Conservation (phyloP, 2,329 filamentous ascomycete species). For the Neocatenulostroma microsporum region DNA sequence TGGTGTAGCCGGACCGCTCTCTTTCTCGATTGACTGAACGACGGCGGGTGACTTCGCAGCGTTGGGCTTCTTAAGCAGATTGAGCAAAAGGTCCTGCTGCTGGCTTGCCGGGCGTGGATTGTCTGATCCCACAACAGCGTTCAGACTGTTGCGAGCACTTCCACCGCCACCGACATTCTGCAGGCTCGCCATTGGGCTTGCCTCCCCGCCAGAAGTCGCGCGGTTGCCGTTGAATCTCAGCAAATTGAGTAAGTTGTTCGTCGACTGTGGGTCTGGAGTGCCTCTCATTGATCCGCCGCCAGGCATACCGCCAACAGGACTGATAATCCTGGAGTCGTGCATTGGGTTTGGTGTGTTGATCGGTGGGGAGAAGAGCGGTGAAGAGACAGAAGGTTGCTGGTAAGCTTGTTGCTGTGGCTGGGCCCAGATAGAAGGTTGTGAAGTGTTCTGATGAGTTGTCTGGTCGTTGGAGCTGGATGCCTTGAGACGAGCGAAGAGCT, state of each 20-base stretch:
- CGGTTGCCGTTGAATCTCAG: conserved; percentile 50
- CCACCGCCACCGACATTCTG: conserved; percentile 24
- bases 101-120: too few relatives aligned
- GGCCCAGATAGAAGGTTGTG: conserved; percentile 11
- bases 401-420: conserved; percentile 32
- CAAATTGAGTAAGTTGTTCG: conserved; percentile 52
- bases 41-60: conserved; percentile 18
- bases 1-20: too few relatives aligned
- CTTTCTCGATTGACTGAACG: conserved; percentile 11
- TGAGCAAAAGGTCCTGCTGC: conserved; percentile 78
- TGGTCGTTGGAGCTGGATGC: conserved; percentile 2
- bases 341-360: conserved; percentile 47
- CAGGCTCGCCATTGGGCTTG: conserved; percentile 32
- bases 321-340: conserved; percentile 52
- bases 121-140: neutral
- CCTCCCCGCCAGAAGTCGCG: conserved; percentile 22
- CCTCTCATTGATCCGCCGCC: conserved; percentile 33
- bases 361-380: conserved; percentile 51
- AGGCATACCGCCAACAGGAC: conserved; percentile 44
- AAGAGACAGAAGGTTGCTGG: conserved; percentile 51
- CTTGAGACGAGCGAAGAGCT: conserved; percentile 16
- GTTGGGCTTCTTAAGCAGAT: conserved; percentile 64
- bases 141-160: too few relatives aligned
- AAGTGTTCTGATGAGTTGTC: neutral
- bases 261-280: conserved; percentile 30